A percentile compares a stretch with the other conserved stretches of the same genome.
Conservation (phyloP, 768 basidiomycete genomes). For the Trametes cinnabarina region DNA sequence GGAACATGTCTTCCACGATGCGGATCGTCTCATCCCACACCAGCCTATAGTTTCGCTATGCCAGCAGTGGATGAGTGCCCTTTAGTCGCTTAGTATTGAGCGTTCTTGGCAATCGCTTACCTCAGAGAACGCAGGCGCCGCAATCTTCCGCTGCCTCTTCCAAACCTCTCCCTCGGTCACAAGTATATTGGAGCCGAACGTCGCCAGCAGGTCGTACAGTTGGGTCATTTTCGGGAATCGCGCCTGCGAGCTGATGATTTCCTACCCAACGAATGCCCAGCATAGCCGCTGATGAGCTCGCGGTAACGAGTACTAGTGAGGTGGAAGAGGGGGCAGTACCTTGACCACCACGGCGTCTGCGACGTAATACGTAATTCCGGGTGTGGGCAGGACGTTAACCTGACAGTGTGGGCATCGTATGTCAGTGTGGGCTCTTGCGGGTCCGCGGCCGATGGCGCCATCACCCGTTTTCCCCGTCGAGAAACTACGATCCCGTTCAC, state of each 20-base stretch:
- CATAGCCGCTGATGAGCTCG: too few relatives aligned
- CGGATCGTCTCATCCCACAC: constrained; percentile 39
- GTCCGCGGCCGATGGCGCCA: not conserved
- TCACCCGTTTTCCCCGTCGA: not conserved
- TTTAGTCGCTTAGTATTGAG: not conserved
- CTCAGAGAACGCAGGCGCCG: constrained; percentile 65
- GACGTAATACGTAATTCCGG: constrained; percentile 4
- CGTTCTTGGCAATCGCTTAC: constrained; percentile 30
- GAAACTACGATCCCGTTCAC: too few relatives aligned
- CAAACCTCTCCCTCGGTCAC: constrained; percentile 62
- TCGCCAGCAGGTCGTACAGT: constrained; percentile 42
- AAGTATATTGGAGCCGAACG: constrained; percentile 65
- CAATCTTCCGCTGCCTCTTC: constrained; percentile 62
- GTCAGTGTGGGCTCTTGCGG: not conserved
- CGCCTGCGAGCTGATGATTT: constrained; percentile 45
- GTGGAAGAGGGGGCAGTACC: not conserved
- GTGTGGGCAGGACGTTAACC: constrained; percentile 11
- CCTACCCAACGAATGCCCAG: constrained; percentile 36
- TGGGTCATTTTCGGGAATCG: constrained; percentile 58
- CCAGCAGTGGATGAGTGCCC: too few relatives aligned
- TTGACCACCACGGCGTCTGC: constrained; percentile 19
- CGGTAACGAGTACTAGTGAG: not conserved
- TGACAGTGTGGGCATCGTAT: not conserved
- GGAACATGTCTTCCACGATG: constrained; percentile 32
- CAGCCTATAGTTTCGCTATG: constrained; percentile 34